Base-by-base conservation (phyloP, 1,139 yeast species). In the Sugiyamaella novakii region DNA sequence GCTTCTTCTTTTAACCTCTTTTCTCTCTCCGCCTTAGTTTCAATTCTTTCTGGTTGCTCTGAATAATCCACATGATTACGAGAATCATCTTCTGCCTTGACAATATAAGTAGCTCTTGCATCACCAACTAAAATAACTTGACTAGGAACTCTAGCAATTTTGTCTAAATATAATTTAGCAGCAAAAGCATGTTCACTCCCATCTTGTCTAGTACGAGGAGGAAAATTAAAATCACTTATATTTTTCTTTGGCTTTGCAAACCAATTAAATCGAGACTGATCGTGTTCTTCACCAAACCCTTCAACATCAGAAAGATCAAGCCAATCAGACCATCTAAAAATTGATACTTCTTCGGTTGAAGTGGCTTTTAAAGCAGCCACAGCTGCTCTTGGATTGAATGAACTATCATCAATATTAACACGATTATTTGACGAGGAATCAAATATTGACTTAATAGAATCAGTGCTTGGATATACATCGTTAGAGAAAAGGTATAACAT, bases 261-360 rank as follows among this genome's bases (percentile, higher is more conserved):
- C 43, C 24, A 22, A 45, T 15, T 31, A 17, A 37, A 44, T 40
- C 15, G 25, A 17, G 43, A 49, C 11, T 35, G 40, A 33, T 7
- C 46, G 30, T 19, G 22, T 1, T 27, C 35, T 12, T 49, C 50
- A 27, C 48, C 52, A 45, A 50, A 48, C 7, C 53, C 44, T 18
- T 56, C 46, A 5, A 57, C 59, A 24, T 54, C 59, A 7, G 55
- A 41, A 17, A 63, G 43, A 46, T 64, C 65, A 14, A 63, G 54
- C 66, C 67, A 64, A 44, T 63, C 62, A 21, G 50, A 43, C 68
- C 68, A 64, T 3, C 49, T 25, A 39, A 64, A 64, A 3, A 35
- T 25, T 6, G 41, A 19, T 3, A 43, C 29, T 25, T 27, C 27
- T 12, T 35, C 41, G 14, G 25, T 19, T 3, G 41, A 15, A 34